Base-by-base conservation (phyloP, 257 asterid genomes). In the Scutellaria baicalensis region DNA sequence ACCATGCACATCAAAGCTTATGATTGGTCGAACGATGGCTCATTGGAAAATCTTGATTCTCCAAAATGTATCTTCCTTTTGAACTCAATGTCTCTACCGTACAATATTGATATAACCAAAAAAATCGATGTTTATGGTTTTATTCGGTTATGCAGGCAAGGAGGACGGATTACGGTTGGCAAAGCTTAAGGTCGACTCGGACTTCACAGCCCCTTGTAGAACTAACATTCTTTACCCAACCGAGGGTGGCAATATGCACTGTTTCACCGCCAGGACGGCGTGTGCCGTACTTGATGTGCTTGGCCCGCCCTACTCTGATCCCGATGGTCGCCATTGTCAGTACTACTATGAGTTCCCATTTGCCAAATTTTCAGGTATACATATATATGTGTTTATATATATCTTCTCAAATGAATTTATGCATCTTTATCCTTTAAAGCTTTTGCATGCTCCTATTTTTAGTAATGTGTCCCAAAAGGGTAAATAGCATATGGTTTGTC, bases 261-360 rank as follows among this genome's bases (percentile, higher is more conserved):
- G 89, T 59, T 88, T 89, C 80, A 88, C 93, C 1, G 98, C 97
- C 51, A 77, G 36, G 82, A 84, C 97, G 0, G 87, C 98, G 0
- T 92, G 98, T 7, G 97, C 98, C 0, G 88, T 92, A 16, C 89
- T 92, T 1, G 98, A 92, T 18, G 98, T 92, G 68, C 93, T 92
- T 2, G 98, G 96, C 55, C 98, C 98, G 9, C 98, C 98, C 1
- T 92, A 92, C 50, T 73, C 80, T 51, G 98, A 92, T 63, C 83
- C 89, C 0, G 88, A 90, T 17, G 98, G 97, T 40, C 98, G 98
- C 31, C 97, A 89, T 64, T 92, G 96, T 70, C 92, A 90, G 66
- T 89, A 86, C 78, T 92, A 84, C 68, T 23, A 44, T 13, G 97
- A 92, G 52, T 77, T 71, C 66, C 97, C 96, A 0, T 74, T 81